phyloP scores from a whole-genome alignment of 352 stramenopile genomes.

The Aphanomyces cochlioides region DNA sequence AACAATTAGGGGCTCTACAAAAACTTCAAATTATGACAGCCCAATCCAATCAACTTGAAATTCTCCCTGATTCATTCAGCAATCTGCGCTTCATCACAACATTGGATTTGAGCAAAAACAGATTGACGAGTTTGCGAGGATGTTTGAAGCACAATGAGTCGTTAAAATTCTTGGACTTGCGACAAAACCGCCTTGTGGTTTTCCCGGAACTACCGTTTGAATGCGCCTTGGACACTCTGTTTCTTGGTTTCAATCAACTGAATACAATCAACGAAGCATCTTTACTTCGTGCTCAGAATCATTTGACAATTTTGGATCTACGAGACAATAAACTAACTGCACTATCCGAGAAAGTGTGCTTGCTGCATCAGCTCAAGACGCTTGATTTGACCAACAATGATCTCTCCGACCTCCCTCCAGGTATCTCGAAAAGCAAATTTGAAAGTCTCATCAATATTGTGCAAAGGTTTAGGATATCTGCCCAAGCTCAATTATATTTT shows the following conservation, averaged over 20 bases:
- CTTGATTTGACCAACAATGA: slow-evolving; percentile 69
- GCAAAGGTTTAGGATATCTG: slow-evolving; percentile 54
- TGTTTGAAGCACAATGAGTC: slow-evolving; percentile 41
- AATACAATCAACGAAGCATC: slow-evolving; percentile 42
- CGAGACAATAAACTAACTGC: slow-evolving; percentile 49
- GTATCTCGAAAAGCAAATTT: slow-evolving; percentile 22
- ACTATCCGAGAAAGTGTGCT: slow-evolving; percentile 43
- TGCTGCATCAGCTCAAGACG: slow-evolving; percentile 42
- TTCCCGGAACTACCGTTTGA: slow-evolving; percentile 42
- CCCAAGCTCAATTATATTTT: slow-evolving; percentile 74
- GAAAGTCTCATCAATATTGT: neutral
- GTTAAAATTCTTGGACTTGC: slow-evolving; percentile 69
- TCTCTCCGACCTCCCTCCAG: slow-evolving; percentile 41
- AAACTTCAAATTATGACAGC: slow-evolving; percentile 59
- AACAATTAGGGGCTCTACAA: slow-evolving; percentile 30
- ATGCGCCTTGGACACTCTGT: slow-evolving; percentile 51
- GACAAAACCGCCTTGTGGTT: slow-evolving; percentile 57
- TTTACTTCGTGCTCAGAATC: slow-evolving; percentile 43
- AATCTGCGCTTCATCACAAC: slow-evolving; percentile 52
- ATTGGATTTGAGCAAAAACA: slow-evolving; percentile 78
- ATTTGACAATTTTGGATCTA: slow-evolving; percentile 56
- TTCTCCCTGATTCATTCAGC: slow-evolving; percentile 46
- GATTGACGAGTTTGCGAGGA: slow-evolving; percentile 44
- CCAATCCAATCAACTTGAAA: slow-evolving; percentile 56
- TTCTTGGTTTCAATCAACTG: slow-evolving; percentile 54